A percentile compares a stretch with the other conserved stretches of the same genome.
Evolutionary conservation across 352 stramenopile species (phyloP).

Genomic region (Phytopythium helicoides): DNA sequence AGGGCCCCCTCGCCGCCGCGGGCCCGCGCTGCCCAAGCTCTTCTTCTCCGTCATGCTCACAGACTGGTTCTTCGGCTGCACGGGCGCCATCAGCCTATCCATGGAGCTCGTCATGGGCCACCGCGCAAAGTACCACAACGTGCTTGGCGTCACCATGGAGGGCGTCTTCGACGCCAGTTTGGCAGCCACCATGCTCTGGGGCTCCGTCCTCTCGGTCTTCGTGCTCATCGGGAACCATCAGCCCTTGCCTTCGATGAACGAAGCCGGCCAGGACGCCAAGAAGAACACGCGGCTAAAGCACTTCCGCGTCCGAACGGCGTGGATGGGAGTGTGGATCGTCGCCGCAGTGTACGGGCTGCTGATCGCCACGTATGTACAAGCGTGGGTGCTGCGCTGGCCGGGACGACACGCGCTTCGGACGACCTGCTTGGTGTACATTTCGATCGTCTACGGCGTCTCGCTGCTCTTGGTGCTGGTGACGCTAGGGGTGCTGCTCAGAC

Average conservation of each 20-base stretch:
- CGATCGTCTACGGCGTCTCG: slow-evolving; percentile 29
- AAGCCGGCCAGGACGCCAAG: background rate
- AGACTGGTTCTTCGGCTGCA: slow-evolving; percentile 50
- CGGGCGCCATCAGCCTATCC: slow-evolving; percentile 50
- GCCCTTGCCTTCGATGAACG: background rate
- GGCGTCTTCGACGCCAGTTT: slow-evolving; percentile 37
- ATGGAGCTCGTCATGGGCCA: slow-evolving; percentile 52
- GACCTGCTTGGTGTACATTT: slow-evolving; percentile 27
- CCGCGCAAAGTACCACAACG: slow-evolving; percentile 27
- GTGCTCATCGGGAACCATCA: slow-evolving; percentile 19
- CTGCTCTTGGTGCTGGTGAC: slow-evolving; percentile 23
- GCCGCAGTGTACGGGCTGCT: slow-evolving; percentile 35
- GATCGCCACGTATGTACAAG: slow-evolving; percentile 29
- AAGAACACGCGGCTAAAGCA: background rate
- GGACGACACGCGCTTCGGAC: slow-evolving; percentile 4
- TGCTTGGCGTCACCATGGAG: slow-evolving; percentile 38
- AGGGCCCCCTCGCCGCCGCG: slow-evolving; percentile 19
- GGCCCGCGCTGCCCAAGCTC: slow-evolving; percentile 36
- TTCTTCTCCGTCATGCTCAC: slow-evolving; percentile 56
- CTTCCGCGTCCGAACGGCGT: slow-evolving; percentile 48
- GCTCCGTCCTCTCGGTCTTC: slow-evolving; percentile 42
- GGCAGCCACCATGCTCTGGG: slow-evolving; percentile 47
- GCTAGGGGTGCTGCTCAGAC: slow-evolving; percentile 30
- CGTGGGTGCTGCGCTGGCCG: slow-evolving; percentile 18
- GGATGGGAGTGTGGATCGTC: slow-evolving; percentile 43